A percentile compares a stretch with the other conserved stretches of the same genome.
These are phyloP conservation scores for Backusella parvicylindrica DNA, from an alignment of 192 early-diverging fungal species.

Conservation along the genomic window DNA sequence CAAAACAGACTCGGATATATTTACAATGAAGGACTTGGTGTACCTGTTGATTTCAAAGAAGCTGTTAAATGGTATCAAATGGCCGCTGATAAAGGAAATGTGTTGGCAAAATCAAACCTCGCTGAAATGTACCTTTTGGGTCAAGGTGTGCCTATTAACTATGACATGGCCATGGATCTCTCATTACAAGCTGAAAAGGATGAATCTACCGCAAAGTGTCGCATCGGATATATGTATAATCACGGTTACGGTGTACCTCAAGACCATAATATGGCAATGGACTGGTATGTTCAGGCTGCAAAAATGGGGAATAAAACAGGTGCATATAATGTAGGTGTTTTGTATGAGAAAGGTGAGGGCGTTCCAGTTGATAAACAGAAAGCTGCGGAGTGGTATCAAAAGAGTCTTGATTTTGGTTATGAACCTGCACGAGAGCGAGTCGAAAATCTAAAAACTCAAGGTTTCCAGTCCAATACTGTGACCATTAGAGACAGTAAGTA, in stretches of 20 bases:
- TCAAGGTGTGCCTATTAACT: neutral
- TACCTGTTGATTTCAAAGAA: constrained; percentile 11
- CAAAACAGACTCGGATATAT: constrained; percentile 48
- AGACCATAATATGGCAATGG: neutral
- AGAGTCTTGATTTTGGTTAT: neutral
- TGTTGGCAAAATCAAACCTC: neutral
- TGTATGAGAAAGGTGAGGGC: neutral
- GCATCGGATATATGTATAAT: neutral
- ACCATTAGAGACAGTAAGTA: neutral
- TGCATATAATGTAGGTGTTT: neutral
- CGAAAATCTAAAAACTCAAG: neutral
- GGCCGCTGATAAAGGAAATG: neutral
- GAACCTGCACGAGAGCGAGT: neutral
- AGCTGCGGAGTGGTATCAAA: neutral
- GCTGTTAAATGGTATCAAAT: constrained; percentile 26
- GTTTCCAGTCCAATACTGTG: neutral
- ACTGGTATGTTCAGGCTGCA: neutral
- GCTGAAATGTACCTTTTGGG: neutral
- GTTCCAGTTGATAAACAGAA: neutral
- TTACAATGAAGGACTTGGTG: constrained; percentile 43
- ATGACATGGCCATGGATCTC: neutral
- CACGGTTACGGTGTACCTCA: neutral
- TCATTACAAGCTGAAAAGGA: neutral
- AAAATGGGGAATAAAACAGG: neutral
- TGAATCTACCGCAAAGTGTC: neutral